Evolutionary conservation across 805 yeast genomes (phyloP).

Genomic region (Wickerhamiella sorbophila): DNA sequence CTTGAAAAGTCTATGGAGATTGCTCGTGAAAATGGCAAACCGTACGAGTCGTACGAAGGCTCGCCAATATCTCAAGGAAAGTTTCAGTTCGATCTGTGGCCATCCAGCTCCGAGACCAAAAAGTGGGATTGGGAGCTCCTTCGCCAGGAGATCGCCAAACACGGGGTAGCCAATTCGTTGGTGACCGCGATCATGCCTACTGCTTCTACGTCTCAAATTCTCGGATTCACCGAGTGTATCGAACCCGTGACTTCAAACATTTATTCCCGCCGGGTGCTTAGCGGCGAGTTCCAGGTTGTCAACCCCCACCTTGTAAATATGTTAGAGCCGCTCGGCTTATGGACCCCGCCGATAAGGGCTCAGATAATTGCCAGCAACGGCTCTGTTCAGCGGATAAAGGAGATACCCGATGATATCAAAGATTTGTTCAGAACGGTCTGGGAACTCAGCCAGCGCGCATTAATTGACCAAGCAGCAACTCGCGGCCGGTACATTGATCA

Average conservation of each 20-base stretch:
- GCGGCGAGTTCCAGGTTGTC: conserved; percentile 87
- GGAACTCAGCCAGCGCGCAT: conserved; percentile 73
- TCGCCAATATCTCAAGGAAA: conserved; percentile 77
- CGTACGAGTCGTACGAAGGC: conserved; percentile 56
- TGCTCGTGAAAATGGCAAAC: conserved; percentile 45
- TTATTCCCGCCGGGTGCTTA: conserved; percentile 70
- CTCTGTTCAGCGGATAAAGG: conserved; percentile 59
- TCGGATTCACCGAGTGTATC: conserved; percentile 85
- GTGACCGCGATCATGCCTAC: conserved; percentile 95
- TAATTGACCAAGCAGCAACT: conserved; percentile 73
- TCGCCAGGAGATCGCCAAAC: conserved; percentile 36
- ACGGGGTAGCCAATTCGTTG: conserved; percentile 73
- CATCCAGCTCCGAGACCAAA: conserved; percentile 41
- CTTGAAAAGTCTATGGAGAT: conserved; percentile 71
- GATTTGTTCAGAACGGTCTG: conserved; percentile 75
- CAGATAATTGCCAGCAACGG: conserved; percentile 63
- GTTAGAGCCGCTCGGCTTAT: conserved; percentile 58
- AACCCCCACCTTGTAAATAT: conserved; percentile 71
- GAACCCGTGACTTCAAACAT: conserved; percentile 89
- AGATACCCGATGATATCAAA: conserved; percentile 57
- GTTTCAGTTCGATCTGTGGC: conserved; percentile 81
- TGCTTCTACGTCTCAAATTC: conserved; percentile 87
- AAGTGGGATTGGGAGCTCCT: conserved; percentile 72
- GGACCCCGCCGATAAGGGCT: conserved; percentile 64
- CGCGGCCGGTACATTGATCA: conserved; percentile 62